Evolutionary conservation across 2,329 filamentous ascomycete species (phyloP), one percentile per base, ranked within the genome.

Genomic region (Trichophaea hybrida): DNA sequence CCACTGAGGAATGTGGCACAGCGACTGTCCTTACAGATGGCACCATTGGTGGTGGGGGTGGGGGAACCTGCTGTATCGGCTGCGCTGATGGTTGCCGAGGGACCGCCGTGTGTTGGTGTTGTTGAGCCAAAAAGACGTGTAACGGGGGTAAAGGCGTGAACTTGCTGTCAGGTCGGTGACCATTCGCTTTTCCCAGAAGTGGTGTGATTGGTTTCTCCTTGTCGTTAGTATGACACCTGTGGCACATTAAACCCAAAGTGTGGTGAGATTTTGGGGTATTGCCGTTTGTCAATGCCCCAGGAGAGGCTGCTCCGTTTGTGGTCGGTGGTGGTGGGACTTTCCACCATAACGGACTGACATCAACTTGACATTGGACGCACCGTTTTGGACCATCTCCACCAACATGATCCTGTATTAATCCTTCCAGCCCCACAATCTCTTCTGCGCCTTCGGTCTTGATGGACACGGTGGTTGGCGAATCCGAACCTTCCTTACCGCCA

Each of bases 361-460:
- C 66, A 35, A 61, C 62, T 33, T 65, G 59, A 15, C 67, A 69
- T 38, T 62, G 62, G 32, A 65, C 63, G 33, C 67, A 69, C 10
- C 55, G 44, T 37, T 65, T 66, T 10, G 63, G 61, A 10, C 58
- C 59, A 31, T 64, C 61, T 7, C 63, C 59, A 31, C 59, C 59
- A 8, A 64, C 61, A 15, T 62, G 59, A 49, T 62, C 63, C 33
- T 58, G 52, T n/a, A 64, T 50, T 34, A 63, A 57, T 32, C 61
- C 63, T 34, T 64, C 59, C 10, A 62, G 65, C 5, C 69, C 69
- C 43, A 69, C 59, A 13, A 69, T 67, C 33, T 72, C 70, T 15
- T 69, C 68, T 15, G 70, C 63, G 15, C 69, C 68, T 60, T 75
- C 73, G 59, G 71, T 68, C 57, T 73, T 74, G 55, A 72, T 64